Evolutionary conservation across 148 eudicot genomes (phyloP).

Genomic region (Rhododendron henanense): DNA sequence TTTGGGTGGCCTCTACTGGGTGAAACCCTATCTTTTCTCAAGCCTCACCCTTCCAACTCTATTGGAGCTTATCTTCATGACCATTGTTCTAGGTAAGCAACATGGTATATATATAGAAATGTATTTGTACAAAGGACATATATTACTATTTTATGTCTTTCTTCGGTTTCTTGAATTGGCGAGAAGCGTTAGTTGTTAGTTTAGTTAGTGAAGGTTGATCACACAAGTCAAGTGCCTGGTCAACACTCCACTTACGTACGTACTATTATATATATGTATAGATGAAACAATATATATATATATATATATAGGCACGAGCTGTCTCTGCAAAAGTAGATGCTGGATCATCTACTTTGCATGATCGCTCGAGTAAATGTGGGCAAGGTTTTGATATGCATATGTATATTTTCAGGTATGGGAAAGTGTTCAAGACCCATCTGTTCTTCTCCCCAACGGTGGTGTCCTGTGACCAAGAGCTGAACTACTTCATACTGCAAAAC

Average conservation of each 20-base stretch:
- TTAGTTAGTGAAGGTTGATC: too few species aligned
- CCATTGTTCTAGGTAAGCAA: constrained; percentile 54
- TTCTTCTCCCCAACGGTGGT: constrained; percentile 64
- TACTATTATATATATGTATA: too few species aligned
- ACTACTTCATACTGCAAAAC: constrained; percentile 61
- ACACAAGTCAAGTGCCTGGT: too few species aligned
- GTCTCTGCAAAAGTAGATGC: too few species aligned
- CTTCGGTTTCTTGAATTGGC: too few species aligned
- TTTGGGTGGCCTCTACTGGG: constrained; percentile 68
- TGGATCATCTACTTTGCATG: too few species aligned
- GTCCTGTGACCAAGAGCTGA: constrained; percentile 62
- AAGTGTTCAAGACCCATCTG: constrained; percentile 62
- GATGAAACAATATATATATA: too few species aligned
- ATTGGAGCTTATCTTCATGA: constrained; percentile 45
- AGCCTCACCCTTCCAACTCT: constrained; percentile 59
- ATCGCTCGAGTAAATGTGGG: neutral
- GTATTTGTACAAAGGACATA: neutral
- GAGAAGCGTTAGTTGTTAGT: too few species aligned
- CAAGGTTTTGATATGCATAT: neutral
- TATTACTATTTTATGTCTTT: neutral
- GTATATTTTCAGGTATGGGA: constrained; percentile 51
- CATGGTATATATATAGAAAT: neutral
- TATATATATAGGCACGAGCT: too few species aligned
- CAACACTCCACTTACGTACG: too few species aligned
- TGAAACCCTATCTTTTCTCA: constrained; percentile 53